phyloP scores from a whole-genome alignment of 768 basidiomycete species.

The Pholiota molesta region DNA sequence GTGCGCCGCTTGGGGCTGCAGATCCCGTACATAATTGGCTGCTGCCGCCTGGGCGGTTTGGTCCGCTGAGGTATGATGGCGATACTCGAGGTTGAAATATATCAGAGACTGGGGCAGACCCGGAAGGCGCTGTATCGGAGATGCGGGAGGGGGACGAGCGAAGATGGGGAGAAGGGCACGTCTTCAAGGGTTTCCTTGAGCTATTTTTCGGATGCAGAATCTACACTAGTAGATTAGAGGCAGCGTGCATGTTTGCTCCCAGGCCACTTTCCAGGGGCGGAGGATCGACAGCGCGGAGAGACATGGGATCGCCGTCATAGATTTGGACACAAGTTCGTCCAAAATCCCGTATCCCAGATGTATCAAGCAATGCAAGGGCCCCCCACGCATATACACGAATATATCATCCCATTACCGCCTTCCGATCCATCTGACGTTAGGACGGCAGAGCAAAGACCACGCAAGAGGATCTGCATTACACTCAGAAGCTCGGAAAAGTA shows the following conservation, averaged over 20 bases:
- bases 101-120: not conserved
- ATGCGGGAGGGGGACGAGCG: not conserved
- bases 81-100: not conserved
- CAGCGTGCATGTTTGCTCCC: too few relatives aligned
- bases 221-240: too few relatives aligned
- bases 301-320: too few relatives aligned
- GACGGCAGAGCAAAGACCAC: not conserved
- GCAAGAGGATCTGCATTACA: not conserved
- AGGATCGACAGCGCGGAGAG: too few relatives aligned
- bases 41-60: not conserved
- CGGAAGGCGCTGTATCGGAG: not conserved
- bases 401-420: not conserved
- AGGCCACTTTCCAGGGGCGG: too few relatives aligned
- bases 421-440: not conserved
- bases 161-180: too few relatives aligned
- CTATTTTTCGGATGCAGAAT: too few relatives aligned
- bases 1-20: not conserved
- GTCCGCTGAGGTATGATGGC: not conserved
- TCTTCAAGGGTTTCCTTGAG: too few relatives aligned
- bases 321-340: too few relatives aligned
- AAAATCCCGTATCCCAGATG: too few relatives aligned
- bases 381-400: not conserved
- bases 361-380: too few relatives aligned
- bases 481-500: not conserved
- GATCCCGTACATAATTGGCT: not conserved